Percentiles rank a stretch among this genome's conserved stretches.
These are phyloP conservation scores for Triticum urartu DNA, from an alignment of 176 grass and related monocot genomes.

Conservation along the genomic window DNA sequence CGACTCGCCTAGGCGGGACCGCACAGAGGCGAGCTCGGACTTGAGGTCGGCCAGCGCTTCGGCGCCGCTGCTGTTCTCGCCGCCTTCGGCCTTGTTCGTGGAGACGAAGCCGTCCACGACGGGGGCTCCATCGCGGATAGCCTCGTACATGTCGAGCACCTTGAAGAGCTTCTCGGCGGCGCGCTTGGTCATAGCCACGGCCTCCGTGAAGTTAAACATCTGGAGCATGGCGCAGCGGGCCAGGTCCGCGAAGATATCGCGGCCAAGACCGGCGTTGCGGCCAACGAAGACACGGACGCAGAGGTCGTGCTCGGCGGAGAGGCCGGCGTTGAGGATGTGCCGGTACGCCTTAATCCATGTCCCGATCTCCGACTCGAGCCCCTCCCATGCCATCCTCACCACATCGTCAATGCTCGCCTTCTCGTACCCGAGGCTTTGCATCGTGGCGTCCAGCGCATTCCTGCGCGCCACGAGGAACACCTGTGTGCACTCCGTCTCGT, in stretches of 20 bases:
- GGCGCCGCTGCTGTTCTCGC: not conserved
- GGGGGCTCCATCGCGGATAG: slow-evolving; percentile 50
- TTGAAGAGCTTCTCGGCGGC: slow-evolving; percentile 92
- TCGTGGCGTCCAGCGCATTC: slow-evolving; percentile 59
- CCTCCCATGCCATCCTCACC: slow-evolving; percentile 74
- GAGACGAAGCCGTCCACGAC: slow-evolving; percentile 43
- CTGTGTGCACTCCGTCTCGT: slow-evolving; percentile 76
- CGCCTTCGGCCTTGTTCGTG: not conserved
- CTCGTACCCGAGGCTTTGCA: slow-evolving; percentile 70
- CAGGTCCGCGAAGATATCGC: slow-evolving; percentile 51
- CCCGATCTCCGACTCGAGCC: slow-evolving; percentile 60
- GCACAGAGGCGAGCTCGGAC: slow-evolving; percentile 48
- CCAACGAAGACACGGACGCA: slow-evolving; percentile 54
- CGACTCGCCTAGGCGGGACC: slow-evolving; percentile 59
- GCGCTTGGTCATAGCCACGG: slow-evolving; percentile 63
- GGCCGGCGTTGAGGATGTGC: slow-evolving; percentile 36
- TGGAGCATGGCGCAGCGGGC: slow-evolving; percentile 45
- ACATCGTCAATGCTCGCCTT: slow-evolving; percentile 78
- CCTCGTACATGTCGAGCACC: slow-evolving; percentile 94
- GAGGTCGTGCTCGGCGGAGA: slow-evolving; percentile 64
- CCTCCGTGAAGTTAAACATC: slow-evolving; percentile 80
- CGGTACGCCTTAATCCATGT: slow-evolving; percentile 79
- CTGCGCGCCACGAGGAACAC: slow-evolving; percentile 63
- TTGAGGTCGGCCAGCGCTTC: slow-evolving; percentile 41
- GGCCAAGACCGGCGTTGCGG: not conserved